Conservation (phyloP, 495 filamentous ascomycete species). For the Beverwykella pulmonaria region DNA sequence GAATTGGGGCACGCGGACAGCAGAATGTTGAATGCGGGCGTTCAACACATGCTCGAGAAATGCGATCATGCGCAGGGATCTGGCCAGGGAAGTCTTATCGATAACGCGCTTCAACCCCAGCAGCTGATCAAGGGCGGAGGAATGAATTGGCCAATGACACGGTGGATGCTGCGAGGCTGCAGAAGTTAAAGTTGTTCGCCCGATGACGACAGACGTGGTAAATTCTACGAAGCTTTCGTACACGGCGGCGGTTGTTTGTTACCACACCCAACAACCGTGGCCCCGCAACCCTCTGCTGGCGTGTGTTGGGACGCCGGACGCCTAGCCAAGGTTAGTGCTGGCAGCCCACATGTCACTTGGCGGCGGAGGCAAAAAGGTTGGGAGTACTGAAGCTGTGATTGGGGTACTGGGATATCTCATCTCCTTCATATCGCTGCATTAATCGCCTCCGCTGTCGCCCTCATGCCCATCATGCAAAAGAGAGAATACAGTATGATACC, state of each 20-base stretch:
- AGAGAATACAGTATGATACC: conserved; percentile 17
- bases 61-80: conserved; percentile 33
- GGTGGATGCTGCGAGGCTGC: not conserved
- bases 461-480: conserved; percentile 3
- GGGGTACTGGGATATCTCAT: conserved; percentile 22
- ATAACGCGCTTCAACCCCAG: conserved; percentile 25
- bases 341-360: not conserved
- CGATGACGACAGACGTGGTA: conserved; percentile 1
- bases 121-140: conserved; percentile 19
- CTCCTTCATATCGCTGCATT: conserved; percentile 26
- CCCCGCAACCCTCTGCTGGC: too few relatives aligned
- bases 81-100: conserved; percentile 18
- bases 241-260: too few relatives aligned
- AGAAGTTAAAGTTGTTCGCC: not conserved
- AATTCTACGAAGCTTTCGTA: not conserved
- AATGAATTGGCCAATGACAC: conserved; percentile 18
- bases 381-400: not conserved
- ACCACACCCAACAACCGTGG: too few relatives aligned
- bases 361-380: not conserved
- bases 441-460: not conserved
- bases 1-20: conserved; percentile 8
- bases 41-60: not conserved
- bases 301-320: too few relatives aligned
- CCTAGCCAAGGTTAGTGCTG: too few relatives aligned
- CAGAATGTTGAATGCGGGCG: conserved; percentile 8